Evolutionary conservation across 495 filamentous ascomycete genomes (phyloP).

Genomic region (Schizothecium vesticola): DNA sequence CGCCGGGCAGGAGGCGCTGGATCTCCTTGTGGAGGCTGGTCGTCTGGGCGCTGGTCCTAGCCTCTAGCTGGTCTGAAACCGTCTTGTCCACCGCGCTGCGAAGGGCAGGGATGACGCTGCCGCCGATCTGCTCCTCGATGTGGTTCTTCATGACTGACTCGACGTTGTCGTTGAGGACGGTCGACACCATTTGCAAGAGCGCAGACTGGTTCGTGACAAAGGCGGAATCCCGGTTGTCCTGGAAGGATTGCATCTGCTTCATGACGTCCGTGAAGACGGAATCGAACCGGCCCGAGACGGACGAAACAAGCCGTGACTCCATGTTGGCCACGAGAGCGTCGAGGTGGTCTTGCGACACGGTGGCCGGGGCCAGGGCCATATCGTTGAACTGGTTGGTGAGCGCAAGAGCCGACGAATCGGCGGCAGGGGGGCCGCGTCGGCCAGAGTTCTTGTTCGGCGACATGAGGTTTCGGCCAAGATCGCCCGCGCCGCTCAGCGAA

Average conservation of each 20-base stretch:
- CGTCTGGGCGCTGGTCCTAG: slow-evolving; percentile 43
- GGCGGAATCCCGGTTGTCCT: slow-evolving; percentile 26
- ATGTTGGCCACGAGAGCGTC: slow-evolving; percentile 42
- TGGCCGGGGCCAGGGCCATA: slow-evolving; percentile 10
- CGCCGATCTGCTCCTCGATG: slow-evolving; percentile 60
- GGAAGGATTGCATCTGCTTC: slow-evolving; percentile 32
- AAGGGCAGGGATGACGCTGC: slow-evolving; percentile 55
- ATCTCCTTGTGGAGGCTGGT: slow-evolving; percentile 58
- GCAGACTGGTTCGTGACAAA: slow-evolving; percentile 37
- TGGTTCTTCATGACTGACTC: slow-evolving; percentile 71
- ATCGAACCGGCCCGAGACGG: slow-evolving; percentile 39
- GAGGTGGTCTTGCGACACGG: slow-evolving; percentile 38
- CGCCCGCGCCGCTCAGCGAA: slow-evolving; percentile 19
- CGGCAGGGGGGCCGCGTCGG: slow-evolving; percentile 25
- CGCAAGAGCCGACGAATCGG: slow-evolving; percentile 13
- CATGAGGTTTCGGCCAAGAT: slow-evolving; percentile 16
- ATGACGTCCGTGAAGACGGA: slow-evolving; percentile 40
- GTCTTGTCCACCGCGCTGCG: slow-evolving; percentile 39
- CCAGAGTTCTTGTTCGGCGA: slow-evolving; percentile 21
- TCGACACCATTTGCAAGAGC: slow-evolving; percentile 78
- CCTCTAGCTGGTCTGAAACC: slow-evolving; percentile 40
- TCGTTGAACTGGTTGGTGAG: slow-evolving; percentile 15
- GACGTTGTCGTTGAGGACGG: slow-evolving; percentile 83
- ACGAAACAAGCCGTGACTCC: slow-evolving; percentile 39
- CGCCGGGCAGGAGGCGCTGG: slow-evolving; percentile 40